Evolutionary conservation across 129 eudicot species (phyloP).

Genomic region (Escallonia rubra): DNA sequence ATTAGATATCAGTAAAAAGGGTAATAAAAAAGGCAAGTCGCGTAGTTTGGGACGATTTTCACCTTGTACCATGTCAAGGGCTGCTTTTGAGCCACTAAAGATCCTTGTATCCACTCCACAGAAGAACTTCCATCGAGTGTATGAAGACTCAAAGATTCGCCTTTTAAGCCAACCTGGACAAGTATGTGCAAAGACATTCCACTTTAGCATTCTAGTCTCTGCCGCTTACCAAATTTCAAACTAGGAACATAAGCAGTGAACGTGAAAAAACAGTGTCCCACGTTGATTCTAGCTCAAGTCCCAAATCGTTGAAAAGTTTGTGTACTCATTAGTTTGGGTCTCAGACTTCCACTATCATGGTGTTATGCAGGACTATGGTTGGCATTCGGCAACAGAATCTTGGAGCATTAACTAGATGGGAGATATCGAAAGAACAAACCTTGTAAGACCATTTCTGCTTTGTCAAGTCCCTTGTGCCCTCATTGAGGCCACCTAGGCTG

Average conservation of each 20-base stretch:
- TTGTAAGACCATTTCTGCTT: conserved; percentile 77
- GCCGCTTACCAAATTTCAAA: not conserved
- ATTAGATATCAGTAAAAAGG: not conserved
- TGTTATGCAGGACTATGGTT: no score
- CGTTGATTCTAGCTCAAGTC: no score
- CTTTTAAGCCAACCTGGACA: conserved; percentile 71
- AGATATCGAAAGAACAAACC: conserved; percentile 29
- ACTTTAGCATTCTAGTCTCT: conserved; percentile 1
- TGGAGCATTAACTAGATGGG: not conserved
- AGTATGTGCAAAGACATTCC: not conserved
- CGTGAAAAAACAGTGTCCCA: not conserved
- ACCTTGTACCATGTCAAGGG: conserved; percentile 98
- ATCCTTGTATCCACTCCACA: conserved; percentile 62
- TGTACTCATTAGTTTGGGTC: no score
- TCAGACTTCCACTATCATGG: no score
- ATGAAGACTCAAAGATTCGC: conserved; percentile 55
- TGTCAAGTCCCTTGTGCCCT: conserved; percentile 75
- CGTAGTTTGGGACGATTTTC: not conserved
- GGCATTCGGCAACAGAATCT: no score
- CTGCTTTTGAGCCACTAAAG: conserved; percentile 64
- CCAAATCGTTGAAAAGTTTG: no score
- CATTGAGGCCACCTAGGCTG: conserved; percentile 63
- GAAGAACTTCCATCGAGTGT: conserved; percentile 63
- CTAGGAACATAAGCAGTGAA: not conserved
- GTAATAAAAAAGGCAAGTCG: not conserved